phyloP scores from a whole-genome alignment of 2,329 filamentous ascomycete genomes.

The Bipolaris zeicola region DNA sequence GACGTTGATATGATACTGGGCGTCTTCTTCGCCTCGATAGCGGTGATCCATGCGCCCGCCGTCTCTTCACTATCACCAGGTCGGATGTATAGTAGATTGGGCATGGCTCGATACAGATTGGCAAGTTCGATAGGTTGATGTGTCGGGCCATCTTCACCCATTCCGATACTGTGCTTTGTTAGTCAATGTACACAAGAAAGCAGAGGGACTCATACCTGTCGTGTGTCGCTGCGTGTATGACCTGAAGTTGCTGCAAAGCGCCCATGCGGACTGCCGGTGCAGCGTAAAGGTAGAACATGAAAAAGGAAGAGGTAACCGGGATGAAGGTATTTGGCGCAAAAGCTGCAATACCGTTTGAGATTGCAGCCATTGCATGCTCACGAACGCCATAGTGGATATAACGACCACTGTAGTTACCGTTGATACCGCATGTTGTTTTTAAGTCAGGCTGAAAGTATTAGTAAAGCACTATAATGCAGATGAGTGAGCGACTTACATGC shows the following conservation, averaged over 20 bases:
- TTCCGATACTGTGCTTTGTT: slow-evolving; percentile 49
- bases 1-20: slow-evolving; percentile 57
- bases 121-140: slow-evolving; percentile 66
- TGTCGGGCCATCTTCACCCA: slow-evolving; percentile 64
- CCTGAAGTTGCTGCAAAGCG: slow-evolving; percentile 60
- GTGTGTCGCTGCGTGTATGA: slow-evolving; percentile 66
- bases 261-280: slow-evolving; percentile 66
- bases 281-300: slow-evolving; percentile 67
- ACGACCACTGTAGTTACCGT: slow-evolving; percentile 60
- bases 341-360: slow-evolving; percentile 63
- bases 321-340: slow-evolving; percentile 54
- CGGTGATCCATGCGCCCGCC: slow-evolving; percentile 59
- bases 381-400: slow-evolving; percentile 54
- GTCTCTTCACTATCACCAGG: slow-evolving; percentile 64
- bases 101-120: slow-evolving; percentile 65
- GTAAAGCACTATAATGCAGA: accelerated
- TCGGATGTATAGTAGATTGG: slow-evolving; percentile 65
- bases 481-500: slow-evolving; percentile 12
- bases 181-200: neutral
- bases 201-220: slow-evolving; percentile 44
- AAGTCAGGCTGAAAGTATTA: slow-evolving; percentile 33
- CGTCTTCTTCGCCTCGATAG: slow-evolving; percentile 49
- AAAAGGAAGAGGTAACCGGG: slow-evolving; percentile 62
- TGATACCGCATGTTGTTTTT: slow-evolving; percentile 52
- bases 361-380: slow-evolving; percentile 46